Evolutionary conservation across 1,284 basidiomycete genomes (phyloP).

Genomic region (Ganoderma leucocontextum): DNA sequence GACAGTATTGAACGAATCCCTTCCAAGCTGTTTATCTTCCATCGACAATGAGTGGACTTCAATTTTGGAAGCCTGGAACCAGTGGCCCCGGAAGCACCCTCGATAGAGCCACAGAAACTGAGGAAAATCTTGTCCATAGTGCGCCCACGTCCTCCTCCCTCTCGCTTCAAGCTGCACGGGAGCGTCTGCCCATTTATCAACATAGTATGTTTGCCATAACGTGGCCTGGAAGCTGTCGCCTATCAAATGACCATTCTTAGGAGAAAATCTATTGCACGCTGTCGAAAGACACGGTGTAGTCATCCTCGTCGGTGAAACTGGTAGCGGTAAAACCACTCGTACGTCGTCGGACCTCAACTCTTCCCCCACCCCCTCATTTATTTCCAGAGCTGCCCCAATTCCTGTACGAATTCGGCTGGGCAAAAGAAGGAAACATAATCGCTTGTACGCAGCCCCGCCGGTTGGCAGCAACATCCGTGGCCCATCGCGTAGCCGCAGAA

Average conservation of each 20-base stretch:
- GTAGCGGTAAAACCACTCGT: slow-evolving; percentile 98
- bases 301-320: slow-evolving; percentile 95
- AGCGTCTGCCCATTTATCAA: slow-evolving; percentile 88
- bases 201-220: slow-evolving; percentile 60
- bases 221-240: not conserved
- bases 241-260: slow-evolving; percentile 46
- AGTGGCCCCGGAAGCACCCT: slow-evolving; percentile 86
- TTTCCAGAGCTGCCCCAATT: slow-evolving; percentile 91
- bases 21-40: not conserved
- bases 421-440: slow-evolving; percentile 79
- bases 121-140: slow-evolving; percentile 73
- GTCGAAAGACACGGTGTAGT: slow-evolving; percentile 86
- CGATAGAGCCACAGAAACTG: slow-evolving; percentile 83
- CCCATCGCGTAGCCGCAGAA: slow-evolving; percentile 89
- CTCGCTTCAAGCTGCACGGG: slow-evolving; percentile 79
- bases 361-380: not conserved
- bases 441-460: slow-evolving; percentile 95
- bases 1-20: not conserved
- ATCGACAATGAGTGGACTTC: slow-evolving; percentile 50
- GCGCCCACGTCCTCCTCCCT: slow-evolving; percentile 61
- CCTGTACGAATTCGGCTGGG: slow-evolving; percentile 91
- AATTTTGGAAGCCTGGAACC: slow-evolving; percentile 88
- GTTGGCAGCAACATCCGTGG: slow-evolving; percentile 95
- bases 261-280: slow-evolving; percentile 81
- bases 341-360: slow-evolving; percentile 41